Evolutionary conservation across 352 stramenopile genomes (phyloP), one percentile per base, ranked within the genome.

Genomic region (Phytophthora pinifolia): DNA sequence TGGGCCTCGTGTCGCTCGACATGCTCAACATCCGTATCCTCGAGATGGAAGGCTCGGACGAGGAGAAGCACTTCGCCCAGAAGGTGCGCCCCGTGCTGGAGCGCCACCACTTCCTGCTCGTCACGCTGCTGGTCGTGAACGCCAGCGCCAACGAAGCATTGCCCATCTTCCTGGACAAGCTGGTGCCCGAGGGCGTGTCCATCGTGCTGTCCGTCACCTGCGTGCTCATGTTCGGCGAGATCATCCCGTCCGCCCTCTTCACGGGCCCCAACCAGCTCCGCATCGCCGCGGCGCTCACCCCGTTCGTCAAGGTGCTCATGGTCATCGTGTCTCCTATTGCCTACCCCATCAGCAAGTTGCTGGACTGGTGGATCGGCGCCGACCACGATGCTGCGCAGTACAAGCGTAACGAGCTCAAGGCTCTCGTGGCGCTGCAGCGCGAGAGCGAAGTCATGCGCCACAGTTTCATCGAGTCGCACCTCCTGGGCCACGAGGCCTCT

Each of bases 221-320:
- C 13, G 89, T 98, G 30, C 74, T 99, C n/a, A 65, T 98, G 30
- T 98, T 98, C 67, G 94, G 94, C 5, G 96, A 99, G 63, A 98
- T 99, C 58, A 72, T 98, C 15, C 94, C 94, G 6, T 94, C 78
- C 0, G 94, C 94, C 1, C 65, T 98, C 29, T 99, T 98, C 63
- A 98, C 94, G 3, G 94, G 95, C 0, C 92, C 91, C 13, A 81
- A 96, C 60, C 94, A 98, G 69, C 74, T 99, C 4, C 54, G 68
- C 9, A 92, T 98, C 17, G 94, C 92, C 0, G 68, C 85, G 13
- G 59, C 54, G 25, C 70, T 98, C 34, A 74, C 83, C 13, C 91
- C 89, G 0, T 39, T 97, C 8, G 88, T 98, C 1, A 82, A 83
- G n/a, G 31, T 86, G 38, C 62, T 98, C 32, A 96, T 99, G 74